phyloP scores from a whole-genome alignment of 257 asterid genomes.

The Lithospermum erythrorhizon region DNA sequence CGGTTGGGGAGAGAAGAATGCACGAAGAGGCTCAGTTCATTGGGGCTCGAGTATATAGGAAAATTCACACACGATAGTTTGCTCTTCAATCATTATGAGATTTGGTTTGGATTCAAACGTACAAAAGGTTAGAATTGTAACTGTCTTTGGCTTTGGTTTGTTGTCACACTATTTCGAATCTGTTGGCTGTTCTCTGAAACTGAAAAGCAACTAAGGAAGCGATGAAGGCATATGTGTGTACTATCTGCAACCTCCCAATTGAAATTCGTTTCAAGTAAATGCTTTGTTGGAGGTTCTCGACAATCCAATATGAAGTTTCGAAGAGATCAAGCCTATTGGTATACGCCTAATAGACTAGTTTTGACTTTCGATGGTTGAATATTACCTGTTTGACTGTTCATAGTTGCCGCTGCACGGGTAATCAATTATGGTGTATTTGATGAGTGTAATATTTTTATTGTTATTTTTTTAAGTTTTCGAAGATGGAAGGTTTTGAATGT shows the following conservation, averaged over 20 bases:
- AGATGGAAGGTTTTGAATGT: no score
- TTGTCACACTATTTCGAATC: no score
- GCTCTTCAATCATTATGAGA: slow-evolving; percentile 89
- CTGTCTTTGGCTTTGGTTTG: slow-evolving; percentile 2
- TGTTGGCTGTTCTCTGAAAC: not conserved
- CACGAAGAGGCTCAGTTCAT: slow-evolving; percentile 42
- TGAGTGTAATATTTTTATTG: no score
- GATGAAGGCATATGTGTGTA: not conserved
- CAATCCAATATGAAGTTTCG: not conserved
- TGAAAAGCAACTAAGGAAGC: not conserved
- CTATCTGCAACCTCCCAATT: not conserved
- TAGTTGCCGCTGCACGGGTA: no score
- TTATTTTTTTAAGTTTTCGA: no score
- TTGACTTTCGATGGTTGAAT: no score
- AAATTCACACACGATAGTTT: slow-evolving; percentile 84
- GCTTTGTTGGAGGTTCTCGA: slow-evolving; percentile 1
- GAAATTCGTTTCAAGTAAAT: slow-evolving; percentile 4
- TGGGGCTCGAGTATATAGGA: slow-evolving; percentile 73
- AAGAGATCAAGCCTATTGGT: not conserved
- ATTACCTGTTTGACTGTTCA: no score
- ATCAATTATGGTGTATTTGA: no score
- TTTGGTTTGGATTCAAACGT: slow-evolving; percentile 80
- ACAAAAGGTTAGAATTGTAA: slow-evolving; percentile 24
- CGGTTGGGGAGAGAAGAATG: slow-evolving; percentile 90
- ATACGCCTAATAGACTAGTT: no score